Evolutionary conservation across 805 yeast genomes (phyloP).

Genomic region (Candida parachauliodes): DNA sequence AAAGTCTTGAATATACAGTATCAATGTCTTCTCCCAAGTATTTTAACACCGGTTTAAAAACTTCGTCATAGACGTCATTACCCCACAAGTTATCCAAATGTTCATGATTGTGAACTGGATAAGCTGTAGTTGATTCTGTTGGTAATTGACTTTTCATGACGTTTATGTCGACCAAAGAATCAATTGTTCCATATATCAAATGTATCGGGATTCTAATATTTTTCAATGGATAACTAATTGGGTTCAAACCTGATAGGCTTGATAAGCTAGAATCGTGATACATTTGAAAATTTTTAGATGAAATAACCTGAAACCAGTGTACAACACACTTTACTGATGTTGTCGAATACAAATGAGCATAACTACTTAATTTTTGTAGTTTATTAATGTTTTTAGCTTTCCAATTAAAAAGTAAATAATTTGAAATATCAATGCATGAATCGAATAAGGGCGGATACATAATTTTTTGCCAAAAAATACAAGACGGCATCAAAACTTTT

Average conservation of each 20-base stretch:
- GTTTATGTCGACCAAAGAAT: conserved; percentile 82
- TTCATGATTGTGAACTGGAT: conserved; percentile 70
- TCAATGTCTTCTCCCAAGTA: conserved; percentile 15
- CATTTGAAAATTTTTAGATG: conserved; percentile 79
- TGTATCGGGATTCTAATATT: conserved; percentile 60
- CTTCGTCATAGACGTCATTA: conserved; percentile 43
- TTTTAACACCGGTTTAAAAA: conserved; percentile 30
- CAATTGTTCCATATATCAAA: conserved; percentile 74
- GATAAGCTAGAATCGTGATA: conserved; percentile 54
- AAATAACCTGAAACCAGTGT: conserved; percentile 94
- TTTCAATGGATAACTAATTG: conserved; percentile 38
- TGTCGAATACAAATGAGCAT: conserved; percentile 84
- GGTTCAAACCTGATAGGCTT: conserved; percentile 23
- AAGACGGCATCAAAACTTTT: conserved; percentile 69
- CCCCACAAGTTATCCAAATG: conserved; percentile 94
- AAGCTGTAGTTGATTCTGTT: conserved; percentile 38
- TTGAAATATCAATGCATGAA: conserved; percentile 66
- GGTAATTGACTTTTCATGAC: conserved; percentile 73
- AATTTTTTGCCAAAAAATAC: conserved; percentile 73
- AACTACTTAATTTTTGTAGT: conserved; percentile 73
- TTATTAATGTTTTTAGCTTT: conserved; percentile 62
- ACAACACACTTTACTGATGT: conserved; percentile 90
- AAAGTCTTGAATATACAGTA: conserved; percentile 6
- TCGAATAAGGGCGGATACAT: conserved; percentile 76
- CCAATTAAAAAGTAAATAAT: conserved; percentile 77